A percentile compares a stretch with the other conserved stretches of the same genome.
phyloP scores from a whole-genome alignment of 352 stramenopile species.

The Globisporangium emineosum region DNA sequence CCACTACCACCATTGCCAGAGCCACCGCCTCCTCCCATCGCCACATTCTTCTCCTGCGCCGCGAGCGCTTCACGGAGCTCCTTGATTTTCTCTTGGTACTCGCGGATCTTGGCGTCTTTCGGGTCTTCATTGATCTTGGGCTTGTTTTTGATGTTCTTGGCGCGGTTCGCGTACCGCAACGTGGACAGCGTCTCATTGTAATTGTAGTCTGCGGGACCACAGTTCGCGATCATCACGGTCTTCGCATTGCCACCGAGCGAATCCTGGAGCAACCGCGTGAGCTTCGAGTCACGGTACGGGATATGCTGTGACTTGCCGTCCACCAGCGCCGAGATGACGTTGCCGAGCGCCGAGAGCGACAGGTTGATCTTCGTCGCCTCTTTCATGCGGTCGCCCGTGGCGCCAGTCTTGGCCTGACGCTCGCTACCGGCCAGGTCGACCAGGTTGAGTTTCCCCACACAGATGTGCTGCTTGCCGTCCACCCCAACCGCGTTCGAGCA shows the following conservation, averaged over 20 bases:
- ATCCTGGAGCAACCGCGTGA: conserved; percentile 86
- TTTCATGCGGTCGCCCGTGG: conserved; percentile 65
- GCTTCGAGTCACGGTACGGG: conserved; percentile 89
- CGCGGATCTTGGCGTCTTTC: conserved; percentile 97
- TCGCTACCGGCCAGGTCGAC: conserved; percentile 80
- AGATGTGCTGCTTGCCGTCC: conserved; percentile 90
- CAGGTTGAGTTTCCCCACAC: conserved; percentile 96
- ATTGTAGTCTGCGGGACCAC: conserved; percentile 97
- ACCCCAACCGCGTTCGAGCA: conserved; percentile 65
- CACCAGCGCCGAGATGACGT: conserved; percentile 86
- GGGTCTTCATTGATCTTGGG: conserved; percentile 98
- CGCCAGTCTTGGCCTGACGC: conserved; percentile 73
- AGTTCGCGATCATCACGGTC: conserved; percentile 98
- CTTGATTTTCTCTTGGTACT: conserved; percentile 97
- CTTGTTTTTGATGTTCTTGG: conserved; percentile 99
- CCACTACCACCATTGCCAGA: conserved; percentile 1
- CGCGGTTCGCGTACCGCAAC: conserved; percentile 95
- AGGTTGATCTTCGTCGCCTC: conserved; percentile 83
- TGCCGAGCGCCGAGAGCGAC: conserved; percentile 66
- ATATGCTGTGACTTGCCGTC: conserved; percentile 55
- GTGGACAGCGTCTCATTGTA: conserved; percentile 95
- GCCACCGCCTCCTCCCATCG: conserved; percentile 16
- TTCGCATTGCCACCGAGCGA: conserved; percentile 80
- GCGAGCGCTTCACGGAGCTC: conserved; percentile 84
- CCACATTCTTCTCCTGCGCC: conserved; percentile 47